Base-by-base conservation (phyloP, 768 basidiomycete genomes). In the Mycena capillaripes region DNA sequence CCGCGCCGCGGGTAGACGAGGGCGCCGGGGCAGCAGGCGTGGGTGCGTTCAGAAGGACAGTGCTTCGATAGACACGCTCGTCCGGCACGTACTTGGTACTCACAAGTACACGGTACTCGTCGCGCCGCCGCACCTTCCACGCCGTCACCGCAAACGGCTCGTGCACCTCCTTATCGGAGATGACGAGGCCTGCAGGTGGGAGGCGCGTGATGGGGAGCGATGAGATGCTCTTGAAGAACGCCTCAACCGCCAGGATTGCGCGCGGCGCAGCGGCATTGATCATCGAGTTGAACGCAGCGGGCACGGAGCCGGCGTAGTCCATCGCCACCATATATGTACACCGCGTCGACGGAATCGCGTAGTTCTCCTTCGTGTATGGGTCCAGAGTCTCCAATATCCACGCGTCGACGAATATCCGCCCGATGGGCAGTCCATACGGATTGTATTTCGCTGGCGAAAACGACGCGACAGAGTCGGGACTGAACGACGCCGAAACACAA, bases 321-420 rank as follows among this genome's bases (percentile, higher is more conserved):
- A 97, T 88, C 1, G 95, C 93, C 4, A 94, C 90, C 46, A 97
- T 85, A 67, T 95, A 87, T 52, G 94, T 96, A 80, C 95, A 97
- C 56, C 93, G 83, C 44, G 97, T 95, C 4, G 96, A 98, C 1
- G 97, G 98, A 53, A 99, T 97, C 16, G 95, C 89, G 78, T 96
- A 97, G 74, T 95, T 96, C 81, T 97, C 96, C 71, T 92, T 92
- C 27, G 95, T 93, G 70, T 98, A 98, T 0, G 97, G 97, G 78
- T 99, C 97, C 56, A 99, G 88, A 4, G 97, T 98, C 84, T 99
- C 97, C 76, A 98, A 82, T 36, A 97, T 91, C 98, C 98, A 99
- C 2, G 94, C 97, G 77, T 98, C 97, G 8, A 99, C 83, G 74
- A 94, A 92, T 38, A 96, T 85, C 17, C 93, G 90, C 2, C 96